phyloP scores from a whole-genome alignment of 192 early-diverging fungal genomes.

The Coemansia sp. region DNA sequence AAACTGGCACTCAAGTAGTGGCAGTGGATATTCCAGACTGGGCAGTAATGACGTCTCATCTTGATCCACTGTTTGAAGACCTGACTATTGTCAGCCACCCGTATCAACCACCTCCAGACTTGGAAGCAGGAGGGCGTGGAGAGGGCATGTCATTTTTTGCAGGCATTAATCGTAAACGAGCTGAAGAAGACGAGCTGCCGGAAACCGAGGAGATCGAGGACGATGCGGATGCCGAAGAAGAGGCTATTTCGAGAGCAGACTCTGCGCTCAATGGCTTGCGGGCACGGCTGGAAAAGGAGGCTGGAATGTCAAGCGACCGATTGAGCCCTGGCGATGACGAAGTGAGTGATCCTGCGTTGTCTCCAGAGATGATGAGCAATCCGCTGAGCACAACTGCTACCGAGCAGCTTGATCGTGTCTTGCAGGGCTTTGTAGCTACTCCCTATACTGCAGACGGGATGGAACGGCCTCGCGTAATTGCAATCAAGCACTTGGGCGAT shows the following conservation, averaged over 20 bases:
- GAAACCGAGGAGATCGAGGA: constrained; percentile 17
- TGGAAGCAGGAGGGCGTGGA: constrained; percentile 11
- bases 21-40: constrained; percentile 48
- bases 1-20: constrained; percentile 22
- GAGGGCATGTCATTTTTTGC: constrained; percentile 49
- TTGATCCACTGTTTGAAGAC: constrained; percentile 46
- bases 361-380: constrained; percentile 52
- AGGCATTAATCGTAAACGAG: constrained; percentile 26
- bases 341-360: constrained; percentile 30
- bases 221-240: constrained; percentile 16
- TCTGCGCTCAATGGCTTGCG: constrained; percentile 16
- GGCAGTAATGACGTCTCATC: constrained; percentile 39
- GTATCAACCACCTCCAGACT: constrained; percentile 46
- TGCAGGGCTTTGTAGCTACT: constrained; percentile 24
- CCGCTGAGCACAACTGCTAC: constrained; percentile 36
- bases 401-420: constrained; percentile 28
- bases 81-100: constrained; percentile 51
- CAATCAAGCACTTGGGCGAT: constrained; percentile 48
- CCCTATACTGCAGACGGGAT: constrained; percentile 8
- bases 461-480: constrained; percentile 33
- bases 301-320: constrained; percentile 14
- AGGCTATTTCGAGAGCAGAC: constrained; percentile 10
- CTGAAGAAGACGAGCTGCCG: constrained; percentile 19
- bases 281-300: constrained; percentile 11
- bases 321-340: constrained; percentile 20